phyloP scores from a whole-genome alignment of 78 protist genomes.

The Monocercomonoides exilis region DNA sequence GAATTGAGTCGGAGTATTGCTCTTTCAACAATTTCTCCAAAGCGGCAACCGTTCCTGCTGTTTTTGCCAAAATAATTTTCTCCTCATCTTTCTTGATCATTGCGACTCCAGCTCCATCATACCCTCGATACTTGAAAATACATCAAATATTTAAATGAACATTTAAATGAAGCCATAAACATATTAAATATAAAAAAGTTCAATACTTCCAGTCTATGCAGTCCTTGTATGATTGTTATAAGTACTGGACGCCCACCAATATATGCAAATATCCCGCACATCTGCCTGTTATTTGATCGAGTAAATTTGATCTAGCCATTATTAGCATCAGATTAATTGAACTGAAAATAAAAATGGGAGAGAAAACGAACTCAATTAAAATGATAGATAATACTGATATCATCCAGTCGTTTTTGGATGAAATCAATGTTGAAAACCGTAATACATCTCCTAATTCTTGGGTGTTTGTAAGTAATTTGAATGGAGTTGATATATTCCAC shows the following conservation, averaged over 20 bases:
- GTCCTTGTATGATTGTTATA: neutral
- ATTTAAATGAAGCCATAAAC: neutral
- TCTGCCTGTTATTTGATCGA: no score
- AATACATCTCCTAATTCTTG: no score
- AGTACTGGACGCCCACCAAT: neutral
- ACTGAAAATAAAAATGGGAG: no score
- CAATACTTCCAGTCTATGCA: neutral
- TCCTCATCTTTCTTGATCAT: neutral
- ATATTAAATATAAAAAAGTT: neutral
- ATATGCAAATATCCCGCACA: neutral
- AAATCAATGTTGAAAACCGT: no score
- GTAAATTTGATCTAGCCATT: no score
- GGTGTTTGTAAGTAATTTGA: neutral
- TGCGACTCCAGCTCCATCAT: neutral
- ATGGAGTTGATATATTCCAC: neutral
- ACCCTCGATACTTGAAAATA: constrained; percentile 4
- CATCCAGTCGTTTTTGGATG: no score
- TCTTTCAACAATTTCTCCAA: neutral
- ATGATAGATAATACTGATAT: no score
- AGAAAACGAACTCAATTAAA: no score
- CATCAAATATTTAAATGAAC: neutral
- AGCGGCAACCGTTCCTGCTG: neutral
- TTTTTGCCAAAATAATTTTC: neutral
- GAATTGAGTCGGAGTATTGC: neutral
- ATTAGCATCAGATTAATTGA: no score